A percentile compares a stretch with the other conserved stretches of the same genome.
Conservation (phyloP, 768 basidiomycete species). For the Podaxis pistillaris region DNA sequence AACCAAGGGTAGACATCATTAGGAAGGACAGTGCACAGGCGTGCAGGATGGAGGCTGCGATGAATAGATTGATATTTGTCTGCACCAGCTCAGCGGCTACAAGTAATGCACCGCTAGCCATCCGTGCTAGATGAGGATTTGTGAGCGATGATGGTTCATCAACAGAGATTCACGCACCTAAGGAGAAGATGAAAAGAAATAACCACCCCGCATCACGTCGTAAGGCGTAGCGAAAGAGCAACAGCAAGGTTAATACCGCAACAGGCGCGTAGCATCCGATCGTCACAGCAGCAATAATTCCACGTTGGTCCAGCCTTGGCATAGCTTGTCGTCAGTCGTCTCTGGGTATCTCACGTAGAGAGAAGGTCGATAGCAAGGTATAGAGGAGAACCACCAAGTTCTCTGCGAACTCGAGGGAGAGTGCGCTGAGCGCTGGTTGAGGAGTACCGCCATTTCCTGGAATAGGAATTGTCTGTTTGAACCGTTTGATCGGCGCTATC, state of each 20-base stretch:
- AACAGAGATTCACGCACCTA: constrained; percentile 37
- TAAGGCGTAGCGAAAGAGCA: constrained; percentile 55
- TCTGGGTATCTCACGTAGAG: not conserved
- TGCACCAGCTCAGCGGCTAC: constrained; percentile 49
- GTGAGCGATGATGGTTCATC: not conserved
- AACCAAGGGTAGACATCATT: constrained; percentile 42
- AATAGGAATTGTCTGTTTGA: constrained; percentile 8
- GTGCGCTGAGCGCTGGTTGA: not conserved
- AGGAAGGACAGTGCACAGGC: constrained; percentile 39
- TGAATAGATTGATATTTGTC: constrained; percentile 42
- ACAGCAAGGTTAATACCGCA: constrained; percentile 39
- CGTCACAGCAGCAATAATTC: constrained; percentile 57
- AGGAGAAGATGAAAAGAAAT: constrained; percentile 60
- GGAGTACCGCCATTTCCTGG: not conserved
- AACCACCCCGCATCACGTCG: constrained; percentile 64
- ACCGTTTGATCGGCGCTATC: constrained; percentile 11
- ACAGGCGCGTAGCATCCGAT: constrained; percentile 62
- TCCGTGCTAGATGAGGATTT: constrained; percentile 42
- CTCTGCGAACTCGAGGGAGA: not conserved
- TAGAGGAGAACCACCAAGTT: constrained; percentile 10
- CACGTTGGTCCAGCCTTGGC: constrained; percentile 41
- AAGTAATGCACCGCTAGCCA: constrained; percentile 54
- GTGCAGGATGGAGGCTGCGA: constrained; percentile 52
- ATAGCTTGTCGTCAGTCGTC: constrained; percentile 28
- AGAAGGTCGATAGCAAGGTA: constrained; percentile 15